Base-by-base conservation (phyloP, 108 stramenopile genomes). In the Pinguiococcus pyrenoidosus region DNA sequence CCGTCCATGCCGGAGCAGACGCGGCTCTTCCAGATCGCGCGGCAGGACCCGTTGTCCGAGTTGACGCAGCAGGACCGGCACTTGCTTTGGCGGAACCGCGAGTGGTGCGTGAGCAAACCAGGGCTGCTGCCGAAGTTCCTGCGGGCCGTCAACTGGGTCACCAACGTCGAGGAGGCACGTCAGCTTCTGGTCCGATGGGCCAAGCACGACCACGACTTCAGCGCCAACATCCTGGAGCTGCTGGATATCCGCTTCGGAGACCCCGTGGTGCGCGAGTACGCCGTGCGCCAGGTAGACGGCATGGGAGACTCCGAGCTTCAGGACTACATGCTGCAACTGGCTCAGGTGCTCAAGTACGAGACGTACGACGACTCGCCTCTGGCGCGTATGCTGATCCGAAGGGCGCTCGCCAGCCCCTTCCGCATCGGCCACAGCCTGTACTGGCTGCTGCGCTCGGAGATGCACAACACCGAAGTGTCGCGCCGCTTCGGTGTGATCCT, bases 311-410 rank as follows among this genome's bases (percentile, higher is more conserved):
- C 24, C 6, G 38, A 68, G 2, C 34, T 72, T 0, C 51, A 29
- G 37, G 23, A 37, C 14, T 56, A 52, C 62, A 46, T 68, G 71
- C 62, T 72, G 24, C 71, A 72, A 36, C 50, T 72, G 27, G 41
- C 37, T 3, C 71, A 72, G 29, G 57, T 59, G 32, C 45, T 72
- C 29, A 72, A 70, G 62, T 68, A 49, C 47, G 71, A 72, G 48
- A 51, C 28, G 10, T 64, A 29, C 45, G 35, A 42, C 27, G 71
- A 72, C 62, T 64, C 66, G 29, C 62, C 71, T 9, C 61, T 72
- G 2, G 33, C 56, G 14, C 54, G 71, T 33, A 64, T 62, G 32
- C 44, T 72, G 12, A 32, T 72, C 10, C 37, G 71, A 26, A 27
- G 71, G 2, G 55, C 71, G 16, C 44, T 72, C 29, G 44, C 26